Evolutionary conservation across 2,329 filamentous ascomycete genomes (phyloP), one percentile per base, ranked within the genome.

Genomic region (Penicillium crustosum): DNA sequence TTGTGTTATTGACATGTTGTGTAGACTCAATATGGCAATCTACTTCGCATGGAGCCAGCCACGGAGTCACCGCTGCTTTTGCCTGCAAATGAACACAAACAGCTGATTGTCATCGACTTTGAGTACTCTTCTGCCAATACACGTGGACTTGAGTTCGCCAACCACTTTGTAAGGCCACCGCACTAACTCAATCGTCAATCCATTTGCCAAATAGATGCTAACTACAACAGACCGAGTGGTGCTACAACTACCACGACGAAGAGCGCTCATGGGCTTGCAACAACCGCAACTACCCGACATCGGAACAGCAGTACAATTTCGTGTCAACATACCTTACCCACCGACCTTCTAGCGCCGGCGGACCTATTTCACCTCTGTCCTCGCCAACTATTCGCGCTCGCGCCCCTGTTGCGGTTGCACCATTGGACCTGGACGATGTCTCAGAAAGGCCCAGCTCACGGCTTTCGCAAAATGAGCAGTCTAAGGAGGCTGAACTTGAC

Each of bases 11-110:
- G 44, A 68, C 47, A 2, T 35, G 13, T 10, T 12, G 6, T 33
- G 12, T 60, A 96, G 91, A 96, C 94, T 5, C 94, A 99, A 86
- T 97, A 99, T 70, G 94, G 94, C 63, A 99, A 99, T 72, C 94
- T 99, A 61, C 86, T 99, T 49, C 91, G 93, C 38, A 79, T 88
- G 73, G 84, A 91, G 64, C 85, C 85, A 2, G 78, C 79, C 39
- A 82, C 81, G 49, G 88, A 92, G 66, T 97, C 93, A 0, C 94
- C 93, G 0, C 83, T 97, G 8, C 82, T 97, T 12, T 85, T 94
- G 49, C 92, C 94, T 0, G 87, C 90, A 58, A 97, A 97, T 75
- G 87, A 93, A 66, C 94, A 99, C 78, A 97, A 96, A 75, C 93
- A 96, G 76, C 84, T 99, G 15, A 84, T 97, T 17, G 94, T 99